Base-by-base conservation (phyloP, 2,329 filamentous ascomycete species). In the Phialocephala sp. region DNA sequence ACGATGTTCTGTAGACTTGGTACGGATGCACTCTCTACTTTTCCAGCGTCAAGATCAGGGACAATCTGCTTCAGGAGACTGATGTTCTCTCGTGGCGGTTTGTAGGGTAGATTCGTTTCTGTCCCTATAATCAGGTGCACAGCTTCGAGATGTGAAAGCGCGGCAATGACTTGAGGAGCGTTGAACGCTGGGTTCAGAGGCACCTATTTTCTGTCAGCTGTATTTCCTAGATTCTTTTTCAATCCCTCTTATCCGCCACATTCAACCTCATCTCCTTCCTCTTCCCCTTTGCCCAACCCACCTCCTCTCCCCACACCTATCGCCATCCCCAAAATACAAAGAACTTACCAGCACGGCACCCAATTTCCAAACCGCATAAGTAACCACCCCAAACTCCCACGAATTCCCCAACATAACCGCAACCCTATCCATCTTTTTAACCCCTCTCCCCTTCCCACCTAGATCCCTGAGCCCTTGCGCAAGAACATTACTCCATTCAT, bases 111-210 rank as follows among this genome's bases (percentile, higher is more conserved):
- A 71, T 97, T 94, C 4, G 93, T 95, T 70, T 97, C 93, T 4
- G 91, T 87, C n/a, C 91, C 91, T 60, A 97, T 91, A 66, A 99
- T 84, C 57, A 98, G 83, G 70, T 95, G 85, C 58, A 87, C 84
- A 14, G 88, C 89, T 8, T 82, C 83, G 0, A 99, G 85, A 73
- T 97, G 94, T 9, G 84, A 84, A 35, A 98, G 82, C 0, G 94
- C 94, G 2, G 92, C 86, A 5, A 87, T 82, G 9, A 98, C 88
- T 80, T 98, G 95, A 5, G 81, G 78, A 3, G 87, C 83, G 71
- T 93, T 97, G 82, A 98, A 98, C 1, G 88, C 90, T 22, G 94
- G 94, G 77, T 99, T 98, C 27, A 98, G 80, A 0, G 94, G 95
- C n/a, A 97, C 87, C 86, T 87, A 64, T 50, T 14, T 59, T n/a